Conservation (phyloP, 768 basidiomycete species). For the Trametes cingulata region DNA sequence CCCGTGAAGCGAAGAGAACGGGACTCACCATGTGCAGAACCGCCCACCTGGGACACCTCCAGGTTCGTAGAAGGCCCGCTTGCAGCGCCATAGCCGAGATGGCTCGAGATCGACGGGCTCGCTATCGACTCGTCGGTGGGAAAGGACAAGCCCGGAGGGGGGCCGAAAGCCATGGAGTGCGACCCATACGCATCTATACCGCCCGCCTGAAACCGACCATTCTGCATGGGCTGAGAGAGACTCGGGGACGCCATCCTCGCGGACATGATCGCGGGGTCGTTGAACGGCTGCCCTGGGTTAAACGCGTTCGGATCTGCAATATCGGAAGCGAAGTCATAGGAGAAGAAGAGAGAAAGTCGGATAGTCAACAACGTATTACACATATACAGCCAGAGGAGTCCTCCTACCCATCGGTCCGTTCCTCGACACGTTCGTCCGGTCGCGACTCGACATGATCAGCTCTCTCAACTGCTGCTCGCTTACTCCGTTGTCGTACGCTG, state of each 20-base stretch:
- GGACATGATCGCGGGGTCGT: conserved; percentile 81
- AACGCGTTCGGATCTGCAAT: conserved; percentile 36
- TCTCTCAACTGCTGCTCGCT: conserved; percentile 80
- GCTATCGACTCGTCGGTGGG: conserved; percentile 35
- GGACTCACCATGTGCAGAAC: conserved; percentile 67
- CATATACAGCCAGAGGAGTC: conserved; percentile 45
- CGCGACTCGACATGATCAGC: conserved; percentile 71
- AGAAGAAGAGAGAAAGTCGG: conserved; percentile 21
- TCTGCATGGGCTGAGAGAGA: conserved; percentile 23
- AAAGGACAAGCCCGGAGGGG: conserved; percentile 68
- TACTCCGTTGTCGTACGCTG: conserved; percentile 52
- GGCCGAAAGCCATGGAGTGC: conserved; percentile 38
- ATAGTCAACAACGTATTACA: conserved; percentile 35
- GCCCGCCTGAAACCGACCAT: conserved; percentile 22
- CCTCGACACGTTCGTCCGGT: conserved; percentile 44
- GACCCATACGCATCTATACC: conserved; percentile 22
- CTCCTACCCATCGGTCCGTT: conserved; percentile 46
- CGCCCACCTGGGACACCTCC: conserved; percentile 39
- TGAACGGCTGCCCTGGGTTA: conserved; percentile 50
- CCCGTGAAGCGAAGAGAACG: conserved; percentile 55
- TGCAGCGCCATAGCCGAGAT: conserved; percentile 25
- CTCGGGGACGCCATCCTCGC: conserved; percentile 57
- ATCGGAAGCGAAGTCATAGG: conserved; percentile 17
- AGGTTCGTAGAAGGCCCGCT: conserved; percentile 24
- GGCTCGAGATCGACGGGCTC: conserved; percentile 35